Percentiles rank a stretch among this genome's conserved stretches.
Evolutionary conservation across 108 stramenopile genomes (phyloP).

Genomic region (Cyclostephanos invisitatus): DNA sequence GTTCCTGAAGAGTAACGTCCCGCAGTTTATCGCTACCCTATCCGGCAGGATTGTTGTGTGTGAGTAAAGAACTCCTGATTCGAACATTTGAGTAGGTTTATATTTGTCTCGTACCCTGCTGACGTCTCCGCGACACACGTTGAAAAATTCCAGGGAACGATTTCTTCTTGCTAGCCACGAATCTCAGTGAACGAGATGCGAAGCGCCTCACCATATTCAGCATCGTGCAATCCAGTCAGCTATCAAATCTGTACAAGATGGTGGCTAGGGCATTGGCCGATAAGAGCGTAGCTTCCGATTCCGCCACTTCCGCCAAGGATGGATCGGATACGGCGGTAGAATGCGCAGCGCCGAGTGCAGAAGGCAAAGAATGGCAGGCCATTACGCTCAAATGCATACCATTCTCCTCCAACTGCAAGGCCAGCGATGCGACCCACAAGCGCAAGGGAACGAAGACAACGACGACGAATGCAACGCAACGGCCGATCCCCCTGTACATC

Average conservation of each 20-base stretch:
- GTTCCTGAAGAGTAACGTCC: constrained; percentile 74
- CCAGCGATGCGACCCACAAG: constrained; percentile 2
- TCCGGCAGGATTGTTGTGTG: constrained; percentile 76
- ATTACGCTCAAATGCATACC: constrained; percentile 33
- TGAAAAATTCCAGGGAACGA: constrained; percentile 60
- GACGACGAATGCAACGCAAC: not conserved
- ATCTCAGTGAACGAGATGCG: constrained; percentile 55
- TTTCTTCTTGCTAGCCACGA: constrained; percentile 68
- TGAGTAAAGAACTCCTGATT: constrained; percentile 24
- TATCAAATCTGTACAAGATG: constrained; percentile 79
- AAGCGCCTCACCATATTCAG: constrained; percentile 76
- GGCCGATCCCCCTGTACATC: constrained; percentile 33
- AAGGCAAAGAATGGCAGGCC: constrained; percentile 31
- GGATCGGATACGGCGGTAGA: constrained; percentile 1
- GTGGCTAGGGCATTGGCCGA: constrained; percentile 61
- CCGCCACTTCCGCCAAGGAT: not conserved
- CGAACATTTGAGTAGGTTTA: not conserved
- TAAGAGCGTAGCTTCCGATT: constrained; percentile 6
- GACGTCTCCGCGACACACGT: not conserved
- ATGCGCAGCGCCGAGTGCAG: not conserved
- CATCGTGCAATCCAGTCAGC: constrained; percentile 70
- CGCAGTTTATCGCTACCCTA: constrained; percentile 79
- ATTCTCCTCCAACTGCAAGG: constrained; percentile 22
- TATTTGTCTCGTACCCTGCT: not conserved
- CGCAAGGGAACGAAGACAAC: not conserved